Conservation (phyloP, 2,329 filamentous ascomycete species). For the Coniochaeta hoffmannii region DNA sequence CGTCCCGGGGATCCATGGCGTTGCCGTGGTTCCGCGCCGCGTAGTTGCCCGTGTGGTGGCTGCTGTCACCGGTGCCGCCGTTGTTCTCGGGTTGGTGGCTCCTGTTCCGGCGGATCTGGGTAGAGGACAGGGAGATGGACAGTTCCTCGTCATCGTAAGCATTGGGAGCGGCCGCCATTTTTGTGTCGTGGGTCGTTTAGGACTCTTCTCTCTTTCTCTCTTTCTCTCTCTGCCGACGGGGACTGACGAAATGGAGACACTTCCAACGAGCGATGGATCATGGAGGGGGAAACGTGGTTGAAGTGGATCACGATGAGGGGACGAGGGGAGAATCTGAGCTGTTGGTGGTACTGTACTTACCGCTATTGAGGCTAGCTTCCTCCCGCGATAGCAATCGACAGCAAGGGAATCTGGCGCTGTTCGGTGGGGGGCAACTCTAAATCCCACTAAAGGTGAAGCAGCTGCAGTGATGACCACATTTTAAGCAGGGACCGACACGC, state of each 20-base stretch:
- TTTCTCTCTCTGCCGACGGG: not conserved
- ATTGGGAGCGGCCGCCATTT: constrained; percentile 1
- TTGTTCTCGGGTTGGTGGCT: constrained; percentile 22
- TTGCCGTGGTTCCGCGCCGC: constrained; percentile 15
- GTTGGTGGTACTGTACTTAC: not conserved
- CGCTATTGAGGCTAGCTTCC: not conserved
- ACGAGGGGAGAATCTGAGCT: not conserved
- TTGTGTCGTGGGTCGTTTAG: constrained; percentile 1
- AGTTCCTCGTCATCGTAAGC: constrained; percentile 68
- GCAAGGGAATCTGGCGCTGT: not conserved
- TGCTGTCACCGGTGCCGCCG: constrained; percentile 22
- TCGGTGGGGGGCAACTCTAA: constrained; percentile 1
- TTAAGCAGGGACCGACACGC: not conserved
- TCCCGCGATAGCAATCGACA: not conserved
- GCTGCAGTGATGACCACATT: not conserved
- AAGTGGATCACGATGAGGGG: not conserved
- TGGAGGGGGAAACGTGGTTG: not conserved
- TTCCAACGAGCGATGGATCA: not conserved
- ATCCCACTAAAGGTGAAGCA: not conserved
- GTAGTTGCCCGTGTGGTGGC: constrained; percentile 17
- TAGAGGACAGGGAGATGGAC: constrained; percentile 65
- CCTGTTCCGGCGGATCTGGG: constrained; percentile 51
- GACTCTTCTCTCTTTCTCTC: not conserved
- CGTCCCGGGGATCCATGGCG: constrained; percentile 16
- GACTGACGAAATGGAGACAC: not conserved